Evolutionary conservation across 495 filamentous ascomycete genomes (phyloP), one percentile per base, ranked within the genome.

Genomic region (Aspergillus kassunensis): DNA sequence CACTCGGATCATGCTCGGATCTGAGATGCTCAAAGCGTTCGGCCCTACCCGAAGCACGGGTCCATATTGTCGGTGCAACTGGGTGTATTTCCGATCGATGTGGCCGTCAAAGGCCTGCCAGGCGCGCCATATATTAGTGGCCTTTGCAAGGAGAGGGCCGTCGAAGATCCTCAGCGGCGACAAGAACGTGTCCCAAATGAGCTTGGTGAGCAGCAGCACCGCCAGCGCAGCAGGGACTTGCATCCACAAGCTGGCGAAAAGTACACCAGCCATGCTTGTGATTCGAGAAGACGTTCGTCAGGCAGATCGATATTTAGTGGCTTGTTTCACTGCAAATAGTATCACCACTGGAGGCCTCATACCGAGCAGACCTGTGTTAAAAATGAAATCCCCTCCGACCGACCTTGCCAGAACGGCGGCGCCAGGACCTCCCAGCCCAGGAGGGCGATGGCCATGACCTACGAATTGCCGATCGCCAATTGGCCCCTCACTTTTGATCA

Each of bases 21-120:
- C 69, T 6, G 62, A 62, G 20, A 75, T 56, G 40, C 69, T 71
- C 40, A 73, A 43, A 11, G 59, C 36, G 24, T 71, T 70, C 2
- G 71, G 72, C 2, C 67, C 70, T 44, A 73, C 50, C 4, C 67
- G 65, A 20, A 74, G 67, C 15, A 59, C 62, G 8, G 58, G 21
- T 8, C 71, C 71, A 58, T 68, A 56, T 27, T 62, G 56, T 4
- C 61, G 60, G 54, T 75, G 72, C 29, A 71, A 52, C 12, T 55
- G 29, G 27, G 44, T 49, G 20, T 70, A 61, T 0, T 59, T 66
- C 16, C 60, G 55, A 48, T 70, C 63, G 33, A 51, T 53, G 6
- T 59, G 56, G 10, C 66, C 64, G 6, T 46, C 43, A 21, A 45
- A 67, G 11, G 63, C 60, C 40, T 69, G 58, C 20, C 46, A 29